phyloP scores from a whole-genome alignment of 768 basidiomycete genomes.

The Psilocybe cubensis region DNA sequence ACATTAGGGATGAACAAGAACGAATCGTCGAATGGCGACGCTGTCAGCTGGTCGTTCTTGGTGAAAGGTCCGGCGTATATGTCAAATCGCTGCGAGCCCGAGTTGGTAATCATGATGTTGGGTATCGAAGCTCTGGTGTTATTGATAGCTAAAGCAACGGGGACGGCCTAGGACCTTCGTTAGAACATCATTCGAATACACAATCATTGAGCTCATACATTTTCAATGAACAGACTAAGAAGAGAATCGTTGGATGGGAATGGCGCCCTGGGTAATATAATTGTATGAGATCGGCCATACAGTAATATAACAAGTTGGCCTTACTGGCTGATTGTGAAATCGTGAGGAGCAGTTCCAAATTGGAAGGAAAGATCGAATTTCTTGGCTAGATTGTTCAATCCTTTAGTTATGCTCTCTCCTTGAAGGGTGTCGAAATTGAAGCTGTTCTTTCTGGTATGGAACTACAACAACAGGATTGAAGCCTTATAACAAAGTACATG shows the following conservation, averaged over 20 bases:
- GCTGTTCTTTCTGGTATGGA: constrained; percentile 59
- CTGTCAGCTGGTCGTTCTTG: constrained; percentile 80
- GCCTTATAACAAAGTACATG: neutral
- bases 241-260: constrained; percentile 64
- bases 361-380: constrained; percentile 63
- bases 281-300: constrained; percentile 4
- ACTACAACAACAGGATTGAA: constrained; percentile 41
- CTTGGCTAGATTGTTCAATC: constrained; percentile 54
- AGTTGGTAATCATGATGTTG: constrained; percentile 66
- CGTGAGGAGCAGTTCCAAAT: constrained; percentile 77
- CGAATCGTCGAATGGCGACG: constrained; percentile 66
- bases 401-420: constrained; percentile 57
- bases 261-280: constrained; percentile 44
- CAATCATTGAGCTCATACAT: constrained; percentile 32
- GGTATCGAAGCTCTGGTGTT: constrained; percentile 64
- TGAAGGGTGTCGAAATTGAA: constrained; percentile 61
- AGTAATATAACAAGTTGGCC: constrained; percentile 16
- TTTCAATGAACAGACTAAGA: constrained; percentile 57
- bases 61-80: constrained; percentile 73
- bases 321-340: constrained; percentile 69
- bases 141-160: constrained; percentile 60
- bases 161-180: constrained; percentile 44
- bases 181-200: neutral
- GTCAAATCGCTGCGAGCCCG: constrained; percentile 68
- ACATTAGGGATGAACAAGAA: constrained; percentile 68